These are phyloP conservation scores for Pseudocercospora fuligena DNA, from an alignment of 2,329 filamentous ascomycete genomes.

Conservation along the genomic window DNA sequence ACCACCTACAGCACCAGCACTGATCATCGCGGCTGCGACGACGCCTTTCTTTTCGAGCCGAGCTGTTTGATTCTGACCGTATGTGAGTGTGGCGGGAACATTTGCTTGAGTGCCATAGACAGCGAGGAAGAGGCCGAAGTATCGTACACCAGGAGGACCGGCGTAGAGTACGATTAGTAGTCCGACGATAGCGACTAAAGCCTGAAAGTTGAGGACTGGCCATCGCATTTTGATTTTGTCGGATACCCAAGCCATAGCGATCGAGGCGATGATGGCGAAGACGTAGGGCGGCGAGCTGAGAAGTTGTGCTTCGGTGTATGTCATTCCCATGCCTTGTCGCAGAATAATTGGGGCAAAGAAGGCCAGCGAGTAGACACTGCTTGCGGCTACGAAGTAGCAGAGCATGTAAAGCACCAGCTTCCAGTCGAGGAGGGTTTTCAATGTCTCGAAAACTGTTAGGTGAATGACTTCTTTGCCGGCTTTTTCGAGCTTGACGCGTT, in stretches of 20 bases:
- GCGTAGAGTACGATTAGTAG: conserved; percentile 75
- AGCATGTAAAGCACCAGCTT: conserved; percentile 39
- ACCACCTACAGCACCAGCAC: conserved; percentile 46
- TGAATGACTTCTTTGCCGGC: conserved; percentile 33
- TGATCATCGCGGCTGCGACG: conserved; percentile 36
- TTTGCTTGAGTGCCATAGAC: conserved; percentile 78
- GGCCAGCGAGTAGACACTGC: conserved; percentile 71
- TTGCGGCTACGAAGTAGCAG: conserved; percentile 40
- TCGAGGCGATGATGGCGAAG: conserved; percentile 69
- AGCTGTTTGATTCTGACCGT: conserved; percentile 49
- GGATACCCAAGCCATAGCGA: conserved; percentile 63
- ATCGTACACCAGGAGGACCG: conserved; percentile 61
- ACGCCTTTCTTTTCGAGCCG: conserved; percentile 39
- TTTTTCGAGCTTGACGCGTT: conserved; percentile 39
- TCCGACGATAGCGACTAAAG: conserved; percentile 66
- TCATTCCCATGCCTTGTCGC: conserved; percentile 65
- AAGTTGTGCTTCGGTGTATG: conserved; percentile 67
- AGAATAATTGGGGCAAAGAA: conserved; percentile 83
- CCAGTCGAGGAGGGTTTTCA: conserved; percentile 38
- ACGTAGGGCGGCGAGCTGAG: conserved; percentile 72
- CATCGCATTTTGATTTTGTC: conserved; percentile 71
- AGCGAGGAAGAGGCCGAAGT: conserved; percentile 75
- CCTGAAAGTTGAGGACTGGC: conserved; percentile 68
- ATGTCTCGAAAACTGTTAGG: conserved; percentile 32
- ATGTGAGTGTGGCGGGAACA: conserved; percentile 72